phyloP scores from a whole-genome alignment of 192 early-diverging fungal genomes.

The Funneliformis mosseae region DNA sequence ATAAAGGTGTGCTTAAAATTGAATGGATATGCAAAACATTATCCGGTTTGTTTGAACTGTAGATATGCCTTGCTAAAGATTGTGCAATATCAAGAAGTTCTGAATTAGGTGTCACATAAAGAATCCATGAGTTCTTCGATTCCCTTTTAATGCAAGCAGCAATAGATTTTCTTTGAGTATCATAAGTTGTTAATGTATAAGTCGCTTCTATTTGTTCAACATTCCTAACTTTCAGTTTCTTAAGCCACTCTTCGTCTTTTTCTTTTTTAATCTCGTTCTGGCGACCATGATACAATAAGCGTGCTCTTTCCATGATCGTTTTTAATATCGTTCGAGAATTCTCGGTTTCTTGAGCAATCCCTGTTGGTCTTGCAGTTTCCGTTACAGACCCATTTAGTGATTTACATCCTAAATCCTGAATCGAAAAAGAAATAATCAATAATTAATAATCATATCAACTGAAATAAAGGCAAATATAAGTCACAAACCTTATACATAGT shows the following conservation, averaged over 20 bases:
- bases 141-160: constrained; percentile 1
- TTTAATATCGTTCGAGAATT: constrained; percentile 57
- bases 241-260: constrained; percentile 60
- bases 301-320: constrained; percentile 74
- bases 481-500: constrained; percentile 51
- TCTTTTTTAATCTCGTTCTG: constrained; percentile 52
- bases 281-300: constrained; percentile 71
- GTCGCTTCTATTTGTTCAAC: constrained; percentile 66
- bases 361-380: constrained; percentile 54
- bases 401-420: constrained; percentile 57
- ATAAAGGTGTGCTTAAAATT: background rate
- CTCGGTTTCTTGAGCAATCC: constrained; percentile 47
- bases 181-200: constrained; percentile 44
- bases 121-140: background rate
- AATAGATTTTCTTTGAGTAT: constrained; percentile 25
- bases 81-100: background rate
- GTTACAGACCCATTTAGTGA: constrained; percentile 68
- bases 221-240: constrained; percentile 68
- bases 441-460: background rate
- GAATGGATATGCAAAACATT: background rate
- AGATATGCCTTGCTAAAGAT: background rate
- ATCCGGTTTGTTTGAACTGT: background rate
- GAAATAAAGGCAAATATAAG: background rate
- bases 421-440: background rate
- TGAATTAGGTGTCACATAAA: background rate